phyloP scores from a whole-genome alignment of 139 green algal species.

The Coelastrella sp. region DNA sequence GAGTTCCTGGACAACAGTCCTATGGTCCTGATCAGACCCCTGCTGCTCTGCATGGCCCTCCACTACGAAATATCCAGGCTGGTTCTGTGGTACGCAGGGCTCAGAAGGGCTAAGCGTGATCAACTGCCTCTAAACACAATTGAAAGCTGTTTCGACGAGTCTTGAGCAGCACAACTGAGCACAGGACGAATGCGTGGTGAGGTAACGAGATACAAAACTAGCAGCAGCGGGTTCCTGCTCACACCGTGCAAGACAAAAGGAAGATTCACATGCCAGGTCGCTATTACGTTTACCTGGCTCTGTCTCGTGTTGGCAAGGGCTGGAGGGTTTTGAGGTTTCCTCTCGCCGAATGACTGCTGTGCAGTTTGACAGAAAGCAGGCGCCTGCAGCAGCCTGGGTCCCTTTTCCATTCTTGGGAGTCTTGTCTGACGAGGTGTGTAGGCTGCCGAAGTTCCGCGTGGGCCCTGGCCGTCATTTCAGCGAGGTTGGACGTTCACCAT shows the following conservation, averaged over 20 bases:
- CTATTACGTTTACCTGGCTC: neutral
- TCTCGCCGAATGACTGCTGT: neutral
- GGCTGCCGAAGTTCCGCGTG: neutral
- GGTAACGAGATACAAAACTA: no score
- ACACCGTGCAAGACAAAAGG: neutral
- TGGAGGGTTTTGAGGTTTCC: neutral
- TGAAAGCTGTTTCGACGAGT: no score
- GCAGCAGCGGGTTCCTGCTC: no score
- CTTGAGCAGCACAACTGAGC: no score
- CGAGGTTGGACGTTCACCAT: neutral
- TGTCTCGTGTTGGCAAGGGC: neutral
- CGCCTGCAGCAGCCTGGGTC: neutral
- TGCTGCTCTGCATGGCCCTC: constrained; percentile 11
- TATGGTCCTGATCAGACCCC: neutral
- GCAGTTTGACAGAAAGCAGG: neutral
- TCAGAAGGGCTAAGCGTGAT: neutral
- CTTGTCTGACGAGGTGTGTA: neutral
- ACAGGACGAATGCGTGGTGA: no score
- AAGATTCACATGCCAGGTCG: neutral
- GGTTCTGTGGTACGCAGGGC: neutral
- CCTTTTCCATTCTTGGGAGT: neutral
- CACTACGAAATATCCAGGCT: neutral
- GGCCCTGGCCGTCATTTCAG: neutral
- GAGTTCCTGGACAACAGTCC: neutral
- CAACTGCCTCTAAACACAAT: neutral